These are phyloP conservation scores for Suillus americanus DNA, from an alignment of 768 basidiomycete genomes.

Conservation along the genomic window DNA sequence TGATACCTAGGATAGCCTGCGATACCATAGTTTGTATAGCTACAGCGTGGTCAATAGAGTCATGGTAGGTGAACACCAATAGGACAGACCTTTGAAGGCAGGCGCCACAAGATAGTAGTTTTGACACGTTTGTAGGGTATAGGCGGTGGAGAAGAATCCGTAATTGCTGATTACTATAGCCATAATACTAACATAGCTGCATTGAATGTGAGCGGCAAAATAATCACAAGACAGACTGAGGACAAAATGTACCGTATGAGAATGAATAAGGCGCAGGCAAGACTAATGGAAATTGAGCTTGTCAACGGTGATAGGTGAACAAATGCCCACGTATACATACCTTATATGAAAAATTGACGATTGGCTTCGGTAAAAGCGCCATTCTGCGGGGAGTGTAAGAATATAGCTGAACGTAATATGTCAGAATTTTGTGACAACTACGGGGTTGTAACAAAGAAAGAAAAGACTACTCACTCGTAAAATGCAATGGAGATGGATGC, in stretches of 20 bases:
- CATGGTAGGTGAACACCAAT: no score
- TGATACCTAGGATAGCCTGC: slow-evolving; percentile 61
- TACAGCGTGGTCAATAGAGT: slow-evolving; percentile 20
- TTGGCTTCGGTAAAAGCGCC: slow-evolving; percentile 34
- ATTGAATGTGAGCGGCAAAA: background rate
- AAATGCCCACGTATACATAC: slow-evolving; percentile 10
- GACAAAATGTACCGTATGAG: slow-evolving; percentile 29
- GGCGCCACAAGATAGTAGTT: slow-evolving; percentile 54
- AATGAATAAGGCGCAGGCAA: slow-evolving; percentile 32
- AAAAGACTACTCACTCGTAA: slow-evolving; percentile 34
- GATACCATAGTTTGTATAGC: slow-evolving; percentile 65
- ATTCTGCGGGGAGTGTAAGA: slow-evolving; percentile 32
- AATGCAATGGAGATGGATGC: slow-evolving; percentile 36
- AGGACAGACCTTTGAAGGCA: slow-evolving; percentile 55
- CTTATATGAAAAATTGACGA: slow-evolving; percentile 25
- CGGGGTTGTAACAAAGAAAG: background rate
- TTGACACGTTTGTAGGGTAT: slow-evolving; percentile 46
- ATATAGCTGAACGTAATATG: slow-evolving; percentile 23
- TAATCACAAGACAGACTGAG: background rate
- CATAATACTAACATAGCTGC: slow-evolving; percentile 41
- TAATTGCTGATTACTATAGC: slow-evolving; percentile 52
- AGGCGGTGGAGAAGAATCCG: slow-evolving; percentile 55
- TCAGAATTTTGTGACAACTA: background rate
- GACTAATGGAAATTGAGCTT: slow-evolving; percentile 11
- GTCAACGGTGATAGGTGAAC: background rate